Percentiles rank a stretch among this genome's conserved stretches.
These are phyloP conservation scores for Saksenaea oblongispora DNA, from an alignment of 371 early-diverging fungal genomes.

Conservation along the genomic window DNA sequence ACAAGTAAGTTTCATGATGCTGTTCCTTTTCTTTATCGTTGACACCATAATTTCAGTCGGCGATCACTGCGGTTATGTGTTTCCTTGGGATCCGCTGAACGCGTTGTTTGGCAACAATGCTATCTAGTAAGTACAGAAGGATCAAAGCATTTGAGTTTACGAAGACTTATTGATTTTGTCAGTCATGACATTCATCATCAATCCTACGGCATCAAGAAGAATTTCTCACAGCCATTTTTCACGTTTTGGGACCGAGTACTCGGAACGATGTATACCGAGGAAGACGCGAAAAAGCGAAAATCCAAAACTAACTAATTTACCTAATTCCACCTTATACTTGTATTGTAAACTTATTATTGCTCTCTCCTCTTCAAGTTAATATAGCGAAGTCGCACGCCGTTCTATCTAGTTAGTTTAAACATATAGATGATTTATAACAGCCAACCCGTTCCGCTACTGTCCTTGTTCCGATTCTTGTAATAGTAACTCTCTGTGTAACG, in stretches of 20 bases:
- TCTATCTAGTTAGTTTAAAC: too few relatives aligned
- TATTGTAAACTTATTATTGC: neutral
- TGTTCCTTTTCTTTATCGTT: neutral
- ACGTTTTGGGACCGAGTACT: constrained; percentile 71
- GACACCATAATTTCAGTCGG: constrained; percentile 43
- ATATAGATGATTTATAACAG: too few relatives aligned
- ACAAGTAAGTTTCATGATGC: constrained; percentile 46
- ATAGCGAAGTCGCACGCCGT: neutral
- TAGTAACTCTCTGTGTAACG: too few relatives aligned
- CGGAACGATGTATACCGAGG: constrained; percentile 18
- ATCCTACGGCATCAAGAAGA: constrained; percentile 64
- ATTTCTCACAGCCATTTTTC: constrained; percentile 74
- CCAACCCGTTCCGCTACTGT: too few relatives aligned
- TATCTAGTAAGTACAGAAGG: constrained; percentile 56
- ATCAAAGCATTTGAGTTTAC: neutral
- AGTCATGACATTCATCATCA: constrained; percentile 75
- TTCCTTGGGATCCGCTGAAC: constrained; percentile 78
- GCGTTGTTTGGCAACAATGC: constrained; percentile 71
- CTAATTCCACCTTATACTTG: neutral
- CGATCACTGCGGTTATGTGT: constrained; percentile 82
- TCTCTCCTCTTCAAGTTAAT: neutral
- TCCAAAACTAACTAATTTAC: neutral
- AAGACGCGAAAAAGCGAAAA: neutral
- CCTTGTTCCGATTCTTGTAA: too few relatives aligned
- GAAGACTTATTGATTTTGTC: neutral